Evolutionary conservation across 306 rosid species (phyloP).

Genomic region (cucumber (Cucumis sativus)): DNA sequence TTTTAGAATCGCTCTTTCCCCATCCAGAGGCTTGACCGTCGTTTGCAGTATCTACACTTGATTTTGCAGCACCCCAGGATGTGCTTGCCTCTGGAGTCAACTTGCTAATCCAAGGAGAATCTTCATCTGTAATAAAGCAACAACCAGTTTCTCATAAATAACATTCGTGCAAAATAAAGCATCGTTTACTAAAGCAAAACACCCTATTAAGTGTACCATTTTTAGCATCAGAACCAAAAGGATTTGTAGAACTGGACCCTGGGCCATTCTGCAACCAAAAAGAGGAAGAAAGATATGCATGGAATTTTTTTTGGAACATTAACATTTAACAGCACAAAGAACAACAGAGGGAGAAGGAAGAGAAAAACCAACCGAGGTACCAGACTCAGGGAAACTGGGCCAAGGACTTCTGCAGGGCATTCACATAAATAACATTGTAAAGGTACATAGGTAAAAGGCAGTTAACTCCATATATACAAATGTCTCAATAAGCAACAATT

Average conservation of each 20-base stretch:
- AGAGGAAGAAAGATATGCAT: not conserved
- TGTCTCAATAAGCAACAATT: not conserved
- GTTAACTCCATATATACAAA: not conserved
- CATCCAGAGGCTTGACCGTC: conserved; percentile 37
- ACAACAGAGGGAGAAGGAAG: conserved; percentile 8
- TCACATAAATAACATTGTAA: not conserved
- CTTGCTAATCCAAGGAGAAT: conserved; percentile 55
- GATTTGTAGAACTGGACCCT: conserved; percentile 33
- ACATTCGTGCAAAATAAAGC: not conserved
- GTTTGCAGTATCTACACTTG: conserved; percentile 19
- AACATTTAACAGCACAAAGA: not conserved
- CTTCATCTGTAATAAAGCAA: not conserved
- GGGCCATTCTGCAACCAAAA: conserved; percentile 28
- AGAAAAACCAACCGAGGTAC: conserved; percentile 37
- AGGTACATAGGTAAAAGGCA: not conserved
- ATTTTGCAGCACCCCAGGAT: conserved; percentile 58
- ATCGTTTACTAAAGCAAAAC: not conserved
- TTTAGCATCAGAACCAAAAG: conserved; percentile 20
- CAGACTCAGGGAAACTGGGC: conserved; percentile 46
- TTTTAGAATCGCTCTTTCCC: conserved; percentile 28
- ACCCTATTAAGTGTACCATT: conserved; percentile 18
- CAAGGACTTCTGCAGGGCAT: conserved; percentile 42
- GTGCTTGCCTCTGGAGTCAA: conserved; percentile 28
- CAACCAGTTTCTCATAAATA: not conserved
- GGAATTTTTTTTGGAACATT: not conserved